A percentile compares a stretch with the other conserved stretches of the same genome.
These are phyloP conservation scores for Aspergillus olivimuriae DNA, from an alignment of 495 filamentous ascomycete genomes.

Conservation along the genomic window DNA sequence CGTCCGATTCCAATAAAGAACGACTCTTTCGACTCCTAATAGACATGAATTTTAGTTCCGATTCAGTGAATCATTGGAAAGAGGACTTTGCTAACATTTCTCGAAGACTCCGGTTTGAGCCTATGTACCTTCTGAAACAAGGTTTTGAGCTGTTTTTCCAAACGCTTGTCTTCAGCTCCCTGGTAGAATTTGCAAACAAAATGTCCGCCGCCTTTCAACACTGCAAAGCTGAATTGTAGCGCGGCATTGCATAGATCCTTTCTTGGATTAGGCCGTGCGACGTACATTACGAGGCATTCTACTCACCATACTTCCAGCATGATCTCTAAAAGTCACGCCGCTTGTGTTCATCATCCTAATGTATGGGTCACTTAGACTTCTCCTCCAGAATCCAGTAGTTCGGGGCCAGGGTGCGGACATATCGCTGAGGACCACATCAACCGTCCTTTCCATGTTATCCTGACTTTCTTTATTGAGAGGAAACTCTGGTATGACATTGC, in stretches of 20 bases:
- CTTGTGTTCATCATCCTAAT: slow-evolving; percentile 99
- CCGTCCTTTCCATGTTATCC: slow-evolving; percentile 43
- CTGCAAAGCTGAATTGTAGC: slow-evolving; percentile 74
- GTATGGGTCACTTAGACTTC: slow-evolving; percentile 87
- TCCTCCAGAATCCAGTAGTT: slow-evolving; percentile 69
- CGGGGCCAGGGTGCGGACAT: slow-evolving; percentile 96
- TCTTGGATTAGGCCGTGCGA: slow-evolving; percentile 14
- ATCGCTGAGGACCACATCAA: slow-evolving; percentile 95
- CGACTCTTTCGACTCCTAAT: slow-evolving; percentile 81
- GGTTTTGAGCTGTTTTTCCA: slow-evolving; percentile 65
- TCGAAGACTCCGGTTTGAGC: slow-evolving; percentile 85
- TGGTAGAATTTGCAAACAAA: slow-evolving; percentile 99
- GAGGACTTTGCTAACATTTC: too few species aligned
- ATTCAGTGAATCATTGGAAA: too few species aligned
- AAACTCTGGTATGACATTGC: not conserved
- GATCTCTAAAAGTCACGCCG: slow-evolving; percentile 78
- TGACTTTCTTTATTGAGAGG: slow-evolving; percentile 6
- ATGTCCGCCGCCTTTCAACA: slow-evolving; percentile 72
- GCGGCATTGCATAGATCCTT: slow-evolving; percentile 88
- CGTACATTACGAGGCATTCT: not conserved
- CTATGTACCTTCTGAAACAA: slow-evolving; percentile 74
- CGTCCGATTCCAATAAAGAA: slow-evolving; percentile 76
- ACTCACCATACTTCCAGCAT: slow-evolving; percentile 90
- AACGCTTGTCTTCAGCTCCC: slow-evolving; percentile 70
- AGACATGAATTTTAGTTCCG: too few species aligned